Evolutionary conservation across 2,329 filamentous ascomycete genomes (phyloP), one percentile per base, ranked within the genome.

Genomic region (Diatrype stigma): DNA sequence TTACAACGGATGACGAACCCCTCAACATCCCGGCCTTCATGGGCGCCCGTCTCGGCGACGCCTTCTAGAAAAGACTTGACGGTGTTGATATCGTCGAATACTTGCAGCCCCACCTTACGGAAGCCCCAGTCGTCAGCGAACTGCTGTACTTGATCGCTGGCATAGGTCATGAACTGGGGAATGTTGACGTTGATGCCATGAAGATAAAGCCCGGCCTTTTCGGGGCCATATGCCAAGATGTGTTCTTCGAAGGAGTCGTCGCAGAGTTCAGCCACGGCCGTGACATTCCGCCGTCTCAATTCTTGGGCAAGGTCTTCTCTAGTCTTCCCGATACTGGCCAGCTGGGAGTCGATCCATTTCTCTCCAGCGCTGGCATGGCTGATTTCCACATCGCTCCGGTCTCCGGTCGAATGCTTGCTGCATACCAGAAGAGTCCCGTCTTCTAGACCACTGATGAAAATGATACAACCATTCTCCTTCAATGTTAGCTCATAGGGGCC

Each of bases 381-480:
- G 51, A 88, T 58, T 28, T 84, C 79, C 5, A 76, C 72, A 64
- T 95, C 90, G 21, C 70, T 71, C n/a, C 93, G 82, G 22, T 82
- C 76, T 6, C 94, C 94, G 0, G 92, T 97, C 0, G 94, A 97
- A 69, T 99, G 94, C 67, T 99, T 99, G 78, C 93, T 97, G 80
- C 93, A 97, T n/a, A 99, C 92, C 7, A 99, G 76, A 10, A 99
- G 76, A 1, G 89, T 90, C 34, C 84, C 92, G 62, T 96, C 92
- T 63, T 95, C 89, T 21, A 99, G 77, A 14, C 92, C 94, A 16
- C 91, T 87, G 42, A 99, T 85, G 74, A 99, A 99, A 60, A 99
- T 96, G 70, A 99, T 99, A 70, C 94, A 99, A n/a, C 94, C 94
- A 63, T 99, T 99, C 71, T 99, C 94, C 73, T 99, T 99, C 48